These are phyloP conservation scores for Paecilomyces niveus DNA, from an alignment of 2,329 filamentous ascomycete genomes.

Conservation along the genomic window DNA sequence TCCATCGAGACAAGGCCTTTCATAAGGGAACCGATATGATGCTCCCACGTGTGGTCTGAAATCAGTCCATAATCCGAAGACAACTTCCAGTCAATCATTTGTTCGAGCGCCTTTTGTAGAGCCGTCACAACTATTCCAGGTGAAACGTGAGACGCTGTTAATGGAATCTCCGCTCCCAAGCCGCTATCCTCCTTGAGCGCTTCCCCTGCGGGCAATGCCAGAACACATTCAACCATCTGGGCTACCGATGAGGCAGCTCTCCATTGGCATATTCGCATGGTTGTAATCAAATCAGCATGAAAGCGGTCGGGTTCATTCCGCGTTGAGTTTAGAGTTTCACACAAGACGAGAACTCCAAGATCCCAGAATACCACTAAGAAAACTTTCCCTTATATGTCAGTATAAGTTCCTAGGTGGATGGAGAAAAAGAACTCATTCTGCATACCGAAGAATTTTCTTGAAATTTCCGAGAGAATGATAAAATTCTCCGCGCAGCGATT, in stretches of 20 bases:
- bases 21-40: conserved; percentile 11
- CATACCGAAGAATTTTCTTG: not conserved
- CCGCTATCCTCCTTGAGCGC: not conserved
- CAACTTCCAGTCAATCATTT: not conserved
- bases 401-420: not conserved
- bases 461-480: not conserved
- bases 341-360: conserved; percentile 12
- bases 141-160: not conserved
- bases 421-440: not conserved
- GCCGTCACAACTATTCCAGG: not conserved
- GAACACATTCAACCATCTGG: not conserved
- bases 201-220: not conserved
- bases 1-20: conserved; percentile 16
- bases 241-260: not conserved
- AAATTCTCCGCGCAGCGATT: not conserved
- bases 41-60: conserved; percentile 1
- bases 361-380: conserved; percentile 14
- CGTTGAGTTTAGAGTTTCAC: conserved; percentile 5
- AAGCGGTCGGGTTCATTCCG: not conserved
- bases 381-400: conserved; percentile 4
- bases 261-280: not conserved
- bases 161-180: not conserved
- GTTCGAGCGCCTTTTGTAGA: not conserved
- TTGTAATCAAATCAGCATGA: not conserved
- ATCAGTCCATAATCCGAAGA: not conserved